Conservation (phyloP, 345 rosid genomes). For the Populus pruinosa region DNA sequence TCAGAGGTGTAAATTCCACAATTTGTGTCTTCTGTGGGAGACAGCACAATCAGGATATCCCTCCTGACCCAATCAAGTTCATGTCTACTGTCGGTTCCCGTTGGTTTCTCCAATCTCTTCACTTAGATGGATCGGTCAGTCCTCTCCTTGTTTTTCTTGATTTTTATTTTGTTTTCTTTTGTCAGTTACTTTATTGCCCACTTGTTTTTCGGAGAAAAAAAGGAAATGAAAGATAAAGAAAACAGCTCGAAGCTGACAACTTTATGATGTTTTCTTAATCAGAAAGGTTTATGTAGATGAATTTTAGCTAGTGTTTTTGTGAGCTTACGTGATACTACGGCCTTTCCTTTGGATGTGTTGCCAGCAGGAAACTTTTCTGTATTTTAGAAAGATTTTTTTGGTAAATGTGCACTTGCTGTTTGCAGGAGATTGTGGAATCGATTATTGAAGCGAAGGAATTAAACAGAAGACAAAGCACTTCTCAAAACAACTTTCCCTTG, state of each 20-base stretch:
- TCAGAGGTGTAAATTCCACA: slow-evolving; percentile 53
- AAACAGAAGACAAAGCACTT: slow-evolving; percentile 35
- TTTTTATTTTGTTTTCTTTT: not conserved
- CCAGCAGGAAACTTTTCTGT: no score
- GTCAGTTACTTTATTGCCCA: no score
- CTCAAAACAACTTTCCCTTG: slow-evolving; percentile 36
- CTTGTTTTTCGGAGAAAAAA: no score
- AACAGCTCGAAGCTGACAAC: not conserved
- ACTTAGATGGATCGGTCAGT: slow-evolving; percentile 75
- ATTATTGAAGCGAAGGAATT: slow-evolving; percentile 34
- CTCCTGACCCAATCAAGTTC: slow-evolving; percentile 67
- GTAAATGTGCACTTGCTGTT: slow-evolving; percentile 1
- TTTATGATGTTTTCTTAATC: not conserved
- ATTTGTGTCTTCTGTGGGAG: slow-evolving; percentile 80
- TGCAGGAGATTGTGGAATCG: slow-evolving; percentile 69
- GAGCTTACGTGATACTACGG: not conserved
- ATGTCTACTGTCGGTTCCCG: slow-evolving; percentile 52
- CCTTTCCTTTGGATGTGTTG: not conserved
- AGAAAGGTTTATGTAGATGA: not conserved
- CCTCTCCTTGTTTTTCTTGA: not conserved
- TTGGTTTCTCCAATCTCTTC: slow-evolving; percentile 64
- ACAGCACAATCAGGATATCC: slow-evolving; percentile 30
- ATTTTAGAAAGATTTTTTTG: not conserved
- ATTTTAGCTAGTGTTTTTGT: not conserved
- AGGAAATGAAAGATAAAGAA: no score